phyloP scores from a whole-genome alignment of 2,329 filamentous ascomycete genomes.

The Xylaria sp. region DNA sequence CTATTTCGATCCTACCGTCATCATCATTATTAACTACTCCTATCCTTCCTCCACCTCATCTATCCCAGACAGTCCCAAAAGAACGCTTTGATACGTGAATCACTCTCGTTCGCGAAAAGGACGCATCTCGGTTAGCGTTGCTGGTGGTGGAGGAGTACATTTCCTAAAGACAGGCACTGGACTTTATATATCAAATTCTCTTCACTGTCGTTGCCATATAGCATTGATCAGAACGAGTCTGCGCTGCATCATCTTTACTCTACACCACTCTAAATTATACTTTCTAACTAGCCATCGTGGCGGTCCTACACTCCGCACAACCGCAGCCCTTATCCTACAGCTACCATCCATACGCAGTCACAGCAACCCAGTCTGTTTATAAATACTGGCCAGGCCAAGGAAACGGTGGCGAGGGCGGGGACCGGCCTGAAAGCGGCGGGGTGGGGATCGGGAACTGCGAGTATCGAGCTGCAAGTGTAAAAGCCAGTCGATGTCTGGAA shows the following conservation, averaged over 20 bases:
- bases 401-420: conserved; percentile 45
- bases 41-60: conserved; percentile 10
- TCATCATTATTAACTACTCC: conserved; percentile 30
- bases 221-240: conserved; percentile 17
- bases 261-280: conserved; percentile 7
- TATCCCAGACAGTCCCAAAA: conserved; percentile 1
- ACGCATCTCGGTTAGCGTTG: conserved; percentile 5
- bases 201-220: conserved; percentile 11
- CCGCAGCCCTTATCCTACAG: conserved; percentile 48
- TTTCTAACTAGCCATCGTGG: conserved; percentile 44
- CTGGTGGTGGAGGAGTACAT: conserved; percentile 15
- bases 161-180: conserved; percentile 15
- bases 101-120: conserved; percentile 14
- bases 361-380: conserved; percentile 44
- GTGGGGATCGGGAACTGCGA: conserved; percentile 47
- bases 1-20: conserved; percentile 39
- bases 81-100: conserved; percentile 15
- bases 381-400: conserved; percentile 42
- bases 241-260: conserved; percentile 16
- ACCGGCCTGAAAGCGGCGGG: conserved; percentile 44
- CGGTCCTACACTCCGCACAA: conserved; percentile 52
- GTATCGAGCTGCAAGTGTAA: conserved; percentile 43
- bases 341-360: conserved; percentile 46
- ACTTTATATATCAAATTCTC: conserved; percentile 20
- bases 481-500: conserved; percentile 67